Evolutionary conservation across 768 basidiomycete species (phyloP).

Genomic region (Stropharia rugosoannulata): DNA sequence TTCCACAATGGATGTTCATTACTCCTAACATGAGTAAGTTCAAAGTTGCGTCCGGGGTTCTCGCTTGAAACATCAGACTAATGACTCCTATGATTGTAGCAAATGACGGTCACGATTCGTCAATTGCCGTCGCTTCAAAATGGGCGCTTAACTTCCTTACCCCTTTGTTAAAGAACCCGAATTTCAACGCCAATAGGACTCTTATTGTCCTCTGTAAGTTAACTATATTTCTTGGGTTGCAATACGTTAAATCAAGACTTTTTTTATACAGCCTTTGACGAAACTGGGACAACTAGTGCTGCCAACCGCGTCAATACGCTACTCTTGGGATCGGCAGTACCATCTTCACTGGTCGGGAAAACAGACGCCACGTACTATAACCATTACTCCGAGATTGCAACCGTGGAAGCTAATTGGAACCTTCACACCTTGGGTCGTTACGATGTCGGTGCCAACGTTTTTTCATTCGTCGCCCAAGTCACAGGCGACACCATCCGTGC

Average conservation of each 20-base stretch:
- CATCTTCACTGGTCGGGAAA: slow-evolving; percentile 37
- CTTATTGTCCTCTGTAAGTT: slow-evolving; percentile 49
- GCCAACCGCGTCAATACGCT: slow-evolving; percentile 49
- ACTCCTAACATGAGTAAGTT: slow-evolving; percentile 54
- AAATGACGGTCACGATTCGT: slow-evolving; percentile 64
- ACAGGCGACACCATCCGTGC: slow-evolving; percentile 39
- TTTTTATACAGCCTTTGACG: slow-evolving; percentile 46
- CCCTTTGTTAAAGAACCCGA: slow-evolving; percentile 46
- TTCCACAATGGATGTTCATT: slow-evolving; percentile 63
- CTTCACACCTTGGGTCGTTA: slow-evolving; percentile 59
- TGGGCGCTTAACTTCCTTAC: slow-evolving; percentile 54
- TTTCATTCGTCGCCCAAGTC: slow-evolving; percentile 43
- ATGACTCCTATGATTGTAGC: slow-evolving; percentile 17
- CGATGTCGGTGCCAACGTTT: slow-evolving; percentile 60
- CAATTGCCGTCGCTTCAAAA: slow-evolving; percentile 39
- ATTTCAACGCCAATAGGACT: slow-evolving; percentile 54
- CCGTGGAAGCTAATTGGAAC: slow-evolving; percentile 61
- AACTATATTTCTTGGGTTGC: neutral
- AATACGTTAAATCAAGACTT: neutral
- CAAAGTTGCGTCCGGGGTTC: neutral
- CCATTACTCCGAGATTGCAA: slow-evolving; percentile 57
- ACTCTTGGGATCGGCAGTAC: slow-evolving; percentile 45
- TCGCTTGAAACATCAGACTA: neutral
- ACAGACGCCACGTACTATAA: slow-evolving; percentile 56
- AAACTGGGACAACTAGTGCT: slow-evolving; percentile 37